Conservation (phyloP, 495 filamentous ascomycete species). For the Aeminium ludgeri region DNA sequence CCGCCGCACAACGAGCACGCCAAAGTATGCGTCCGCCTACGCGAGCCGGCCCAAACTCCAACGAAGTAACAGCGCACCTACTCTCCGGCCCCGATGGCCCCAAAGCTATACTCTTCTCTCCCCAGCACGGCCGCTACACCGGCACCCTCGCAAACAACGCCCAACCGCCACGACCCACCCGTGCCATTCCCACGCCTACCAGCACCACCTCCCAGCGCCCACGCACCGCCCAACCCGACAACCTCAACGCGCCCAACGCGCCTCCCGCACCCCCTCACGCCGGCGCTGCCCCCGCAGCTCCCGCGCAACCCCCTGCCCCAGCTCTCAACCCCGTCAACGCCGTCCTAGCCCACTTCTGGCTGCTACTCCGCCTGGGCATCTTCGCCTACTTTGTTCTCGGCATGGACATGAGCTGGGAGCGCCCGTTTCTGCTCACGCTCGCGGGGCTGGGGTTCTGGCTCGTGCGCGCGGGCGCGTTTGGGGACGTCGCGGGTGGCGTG, state of each 20-base stretch:
- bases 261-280: slow-evolving; percentile 2
- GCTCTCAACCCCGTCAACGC: slow-evolving; percentile 16
- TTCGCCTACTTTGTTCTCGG: slow-evolving; percentile 66
- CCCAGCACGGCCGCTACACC: slow-evolving; percentile 15
- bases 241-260: background rate
- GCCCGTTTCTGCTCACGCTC: slow-evolving; percentile 45
- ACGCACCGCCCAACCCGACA: background rate
- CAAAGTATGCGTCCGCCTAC: too few species aligned
- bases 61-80: slow-evolving; percentile 14
- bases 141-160: slow-evolving; percentile 6
- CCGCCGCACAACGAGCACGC: background rate
- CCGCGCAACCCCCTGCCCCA: background rate
- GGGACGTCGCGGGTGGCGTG: slow-evolving; percentile 18
- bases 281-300: background rate
- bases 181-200: slow-evolving; percentile 1
- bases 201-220: background rate
- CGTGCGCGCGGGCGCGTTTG: slow-evolving; percentile 46
- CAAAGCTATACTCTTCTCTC: slow-evolving; percentile 18
- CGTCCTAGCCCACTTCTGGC: slow-evolving; percentile 42
- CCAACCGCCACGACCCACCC: slow-evolving; percentile 9
- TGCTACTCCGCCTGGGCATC: slow-evolving; percentile 55
- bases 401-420: slow-evolving; percentile 43
- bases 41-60: background rate
- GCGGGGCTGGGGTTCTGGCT: slow-evolving; percentile 44
- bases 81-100: slow-evolving; percentile 20